These are phyloP conservation scores for Triangularia verruculosa DNA, from an alignment of 2,329 filamentous ascomycete genomes.

Conservation along the genomic window DNA sequence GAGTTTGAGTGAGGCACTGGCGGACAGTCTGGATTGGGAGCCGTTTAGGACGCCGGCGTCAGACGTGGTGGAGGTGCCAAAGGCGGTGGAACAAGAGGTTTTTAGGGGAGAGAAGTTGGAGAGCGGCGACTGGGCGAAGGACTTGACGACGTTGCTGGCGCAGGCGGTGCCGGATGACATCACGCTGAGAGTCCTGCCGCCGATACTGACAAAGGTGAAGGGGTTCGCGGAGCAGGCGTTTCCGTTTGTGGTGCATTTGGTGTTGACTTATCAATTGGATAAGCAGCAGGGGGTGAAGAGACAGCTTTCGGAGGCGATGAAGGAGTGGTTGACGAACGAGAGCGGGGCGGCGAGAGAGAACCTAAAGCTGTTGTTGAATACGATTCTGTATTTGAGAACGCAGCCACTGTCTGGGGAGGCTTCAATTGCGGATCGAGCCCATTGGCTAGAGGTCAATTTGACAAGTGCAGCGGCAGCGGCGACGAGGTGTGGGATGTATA, in stretches of 20 bases:
- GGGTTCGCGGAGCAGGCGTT: slow-evolving; percentile 72
- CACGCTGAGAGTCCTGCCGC: slow-evolving; percentile 65
- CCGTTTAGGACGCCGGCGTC: slow-evolving; percentile 55
- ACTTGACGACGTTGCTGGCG: slow-evolving; percentile 60
- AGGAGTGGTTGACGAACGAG: slow-evolving; percentile 57
- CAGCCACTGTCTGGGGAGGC: slow-evolving; percentile 71
- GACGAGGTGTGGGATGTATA: slow-evolving; percentile 76
- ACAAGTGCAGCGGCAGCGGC: slow-evolving; percentile 68
- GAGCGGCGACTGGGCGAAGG: slow-evolving; percentile 56
- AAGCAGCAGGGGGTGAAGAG: slow-evolving; percentile 57
- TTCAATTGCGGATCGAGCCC: slow-evolving; percentile 73
- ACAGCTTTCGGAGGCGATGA: slow-evolving; percentile 63
- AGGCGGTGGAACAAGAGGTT: slow-evolving; percentile 31
- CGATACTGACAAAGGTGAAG: slow-evolving; percentile 62
- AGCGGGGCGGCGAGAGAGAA: slow-evolving; percentile 54
- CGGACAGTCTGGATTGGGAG: slow-evolving; percentile 55
- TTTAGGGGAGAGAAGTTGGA: slow-evolving; percentile 43
- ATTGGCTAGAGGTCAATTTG: slow-evolving; percentile 86
- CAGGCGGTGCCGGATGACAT: slow-evolving; percentile 59
- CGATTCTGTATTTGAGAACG: slow-evolving; percentile 82
- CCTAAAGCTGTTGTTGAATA: slow-evolving; percentile 69
- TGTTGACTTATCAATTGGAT: slow-evolving; percentile 67
- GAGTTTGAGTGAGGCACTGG: slow-evolving; percentile 51
- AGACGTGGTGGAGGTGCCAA: slow-evolving; percentile 38
- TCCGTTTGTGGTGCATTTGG: slow-evolving; percentile 81